These are phyloP conservation scores for Candida orba DNA, from an alignment of 805 yeast genomes.

Conservation along the genomic window DNA sequence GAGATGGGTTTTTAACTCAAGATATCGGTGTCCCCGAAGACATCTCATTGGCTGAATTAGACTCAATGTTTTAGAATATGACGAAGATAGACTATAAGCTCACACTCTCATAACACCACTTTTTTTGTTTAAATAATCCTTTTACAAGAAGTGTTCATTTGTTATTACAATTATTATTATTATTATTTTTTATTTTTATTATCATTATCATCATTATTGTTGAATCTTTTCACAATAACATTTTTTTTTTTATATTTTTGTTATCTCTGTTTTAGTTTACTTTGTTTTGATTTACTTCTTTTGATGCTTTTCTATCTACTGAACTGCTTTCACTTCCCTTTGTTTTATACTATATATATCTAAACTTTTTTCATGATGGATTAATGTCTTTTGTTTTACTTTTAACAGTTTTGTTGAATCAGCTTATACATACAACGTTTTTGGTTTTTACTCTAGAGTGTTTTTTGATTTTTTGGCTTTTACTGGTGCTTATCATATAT, in stretches of 20 bases:
- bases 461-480: not conserved
- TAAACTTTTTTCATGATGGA: not conserved
- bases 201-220: not conserved
- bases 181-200: too few relatives aligned
- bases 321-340: not conserved
- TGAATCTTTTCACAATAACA: not conserved
- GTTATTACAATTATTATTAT: too few relatives aligned
- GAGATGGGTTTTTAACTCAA: constrained; percentile 70
- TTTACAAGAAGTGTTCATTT: not conserved
- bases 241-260: not conserved
- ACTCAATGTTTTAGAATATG: constrained; percentile 32
- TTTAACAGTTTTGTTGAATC: not conserved
- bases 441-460: not conserved
- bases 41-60: constrained; percentile 62
- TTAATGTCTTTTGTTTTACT: not conserved
- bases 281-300: not conserved
- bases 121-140: not conserved
- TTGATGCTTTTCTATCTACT: not conserved
- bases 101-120: not conserved
- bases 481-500: too few relatives aligned
- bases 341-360: not conserved
- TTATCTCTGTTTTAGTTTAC: not conserved
- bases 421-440: constrained; percentile 1
- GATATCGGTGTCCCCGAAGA: constrained; percentile 79
- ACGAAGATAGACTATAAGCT: constrained; percentile 9